Evolutionary conservation across 768 basidiomycete genomes (phyloP).

Genomic region (Zangia roseola): DNA sequence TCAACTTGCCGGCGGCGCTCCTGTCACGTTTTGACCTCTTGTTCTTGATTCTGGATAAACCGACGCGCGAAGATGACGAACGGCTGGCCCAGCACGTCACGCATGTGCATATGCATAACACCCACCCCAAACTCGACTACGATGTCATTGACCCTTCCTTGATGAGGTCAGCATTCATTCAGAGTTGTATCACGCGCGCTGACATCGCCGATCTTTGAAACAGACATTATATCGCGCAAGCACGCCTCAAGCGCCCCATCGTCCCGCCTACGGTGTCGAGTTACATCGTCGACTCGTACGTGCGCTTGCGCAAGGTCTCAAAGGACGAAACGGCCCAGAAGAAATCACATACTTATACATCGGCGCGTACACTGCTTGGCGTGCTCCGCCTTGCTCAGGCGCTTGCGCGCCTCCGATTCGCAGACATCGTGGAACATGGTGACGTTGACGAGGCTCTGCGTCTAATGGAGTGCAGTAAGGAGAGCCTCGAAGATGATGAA

Average conservation of each 20-base stretch:
- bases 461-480: constrained; percentile 96
- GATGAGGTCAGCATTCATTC: constrained; percentile 64
- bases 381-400: constrained; percentile 94
- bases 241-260: constrained; percentile 84
- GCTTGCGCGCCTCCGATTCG: constrained; percentile 86
- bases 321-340: constrained; percentile 88
- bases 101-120: constrained; percentile 95
- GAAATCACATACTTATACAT: constrained; percentile 92
- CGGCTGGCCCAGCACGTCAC: constrained; percentile 96
- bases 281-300: constrained; percentile 95
- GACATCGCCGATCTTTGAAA: constrained; percentile 4
- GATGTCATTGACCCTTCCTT: constrained; percentile 84
- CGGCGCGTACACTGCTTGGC: constrained; percentile 92
- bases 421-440: constrained; percentile 71
- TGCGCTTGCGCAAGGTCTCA: constrained; percentile 88
- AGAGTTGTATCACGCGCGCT: background rate
- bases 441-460: constrained; percentile 98
- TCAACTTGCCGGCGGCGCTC: constrained; percentile 96
- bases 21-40: constrained; percentile 95
- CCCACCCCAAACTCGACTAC: constrained; percentile 80
- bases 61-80: constrained; percentile 92
- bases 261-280: constrained; percentile 86
- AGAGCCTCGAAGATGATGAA: constrained; percentile 80
- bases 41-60: constrained; percentile 96
- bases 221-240: constrained; percentile 94